These are phyloP conservation scores for Tricholoma bakamatsutake DNA, from an alignment of 768 basidiomycete species.

Conservation along the genomic window DNA sequence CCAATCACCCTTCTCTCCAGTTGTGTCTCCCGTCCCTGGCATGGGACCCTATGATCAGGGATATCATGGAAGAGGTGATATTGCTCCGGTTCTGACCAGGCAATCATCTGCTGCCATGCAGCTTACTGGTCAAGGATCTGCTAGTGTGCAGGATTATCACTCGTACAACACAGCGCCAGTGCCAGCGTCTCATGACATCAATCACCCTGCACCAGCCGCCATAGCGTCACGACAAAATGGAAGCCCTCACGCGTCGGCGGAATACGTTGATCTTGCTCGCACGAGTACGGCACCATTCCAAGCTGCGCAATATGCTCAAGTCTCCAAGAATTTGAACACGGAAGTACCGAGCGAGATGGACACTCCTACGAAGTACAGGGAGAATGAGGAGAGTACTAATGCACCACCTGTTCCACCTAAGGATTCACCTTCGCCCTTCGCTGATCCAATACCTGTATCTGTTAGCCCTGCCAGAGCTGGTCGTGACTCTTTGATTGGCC, in stretches of 20 bases:
- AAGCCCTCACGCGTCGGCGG: constrained; percentile 21
- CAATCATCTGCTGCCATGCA: constrained; percentile 15
- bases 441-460: constrained; percentile 19
- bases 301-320: constrained; percentile 69
- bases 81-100: constrained; percentile 13
- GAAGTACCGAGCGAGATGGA: constrained; percentile 30
- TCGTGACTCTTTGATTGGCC: not conserved
- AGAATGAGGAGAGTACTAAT: constrained; percentile 1
- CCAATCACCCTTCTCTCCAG: constrained; percentile 31
- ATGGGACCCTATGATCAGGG: constrained; percentile 9
- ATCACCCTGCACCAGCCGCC: constrained; percentile 21
- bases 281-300: constrained; percentile 73
- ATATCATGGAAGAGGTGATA: constrained; percentile 14
- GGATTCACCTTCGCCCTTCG: constrained; percentile 20
- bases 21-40: constrained; percentile 25
- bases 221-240: not conserved
- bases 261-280: constrained; percentile 61
- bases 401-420: constrained; percentile 7
- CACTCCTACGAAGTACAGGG: constrained; percentile 19
- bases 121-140: constrained; percentile 7
- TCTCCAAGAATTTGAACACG: constrained; percentile 49
- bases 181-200: constrained; percentile 9
- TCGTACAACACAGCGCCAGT: not conserved
- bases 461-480: constrained; percentile 5
- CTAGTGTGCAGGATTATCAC: constrained; percentile 5